These are phyloP conservation scores for Leccinum subtestaceum DNA, from an alignment of 768 basidiomycete species.

Conservation along the genomic window DNA sequence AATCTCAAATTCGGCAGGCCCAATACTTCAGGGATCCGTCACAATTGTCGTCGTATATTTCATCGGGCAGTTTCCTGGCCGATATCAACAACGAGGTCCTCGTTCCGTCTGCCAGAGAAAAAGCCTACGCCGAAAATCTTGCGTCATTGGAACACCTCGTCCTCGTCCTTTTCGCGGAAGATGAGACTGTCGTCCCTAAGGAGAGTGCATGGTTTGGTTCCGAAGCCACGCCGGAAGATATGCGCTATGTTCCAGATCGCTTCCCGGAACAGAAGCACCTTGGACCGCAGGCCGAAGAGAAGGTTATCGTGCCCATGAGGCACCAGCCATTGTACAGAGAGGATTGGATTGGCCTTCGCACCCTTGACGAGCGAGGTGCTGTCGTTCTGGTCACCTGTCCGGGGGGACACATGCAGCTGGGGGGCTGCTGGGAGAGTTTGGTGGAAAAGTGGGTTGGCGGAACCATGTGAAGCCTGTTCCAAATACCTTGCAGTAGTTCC, in stretches of 20 bases:
- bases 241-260: neutral
- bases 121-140: slow-evolving; percentile 59
- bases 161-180: slow-evolving; percentile 69
- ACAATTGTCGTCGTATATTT: slow-evolving; percentile 56
- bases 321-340: slow-evolving; percentile 69
- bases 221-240: slow-evolving; percentile 42
- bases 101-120: slow-evolving; percentile 48
- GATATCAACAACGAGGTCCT: slow-evolving; percentile 73
- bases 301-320: slow-evolving; percentile 64
- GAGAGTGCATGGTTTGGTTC: slow-evolving; percentile 88
- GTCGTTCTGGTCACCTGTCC: slow-evolving; percentile 62
- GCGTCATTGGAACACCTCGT: slow-evolving; percentile 63
- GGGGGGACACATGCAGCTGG: slow-evolving; percentile 74
- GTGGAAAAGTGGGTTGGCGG: slow-evolving; percentile 43
- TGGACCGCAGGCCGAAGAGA: slow-evolving; percentile 16
- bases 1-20: slow-evolving; percentile 45
- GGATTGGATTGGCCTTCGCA: slow-evolving; percentile 78
- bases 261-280: slow-evolving; percentile 14
- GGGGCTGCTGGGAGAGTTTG: slow-evolving; percentile 58
- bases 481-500: neutral
- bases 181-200: slow-evolving; percentile 78
- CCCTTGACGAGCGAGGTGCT: slow-evolving; percentile 63
- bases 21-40: slow-evolving; percentile 82
- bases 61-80: slow-evolving; percentile 63
- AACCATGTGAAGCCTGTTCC: neutral